Evolutionary conservation across 257 asterid species (phyloP), one percentile per base, ranked within the genome.

Genomic region (Misopates orontium): DNA sequence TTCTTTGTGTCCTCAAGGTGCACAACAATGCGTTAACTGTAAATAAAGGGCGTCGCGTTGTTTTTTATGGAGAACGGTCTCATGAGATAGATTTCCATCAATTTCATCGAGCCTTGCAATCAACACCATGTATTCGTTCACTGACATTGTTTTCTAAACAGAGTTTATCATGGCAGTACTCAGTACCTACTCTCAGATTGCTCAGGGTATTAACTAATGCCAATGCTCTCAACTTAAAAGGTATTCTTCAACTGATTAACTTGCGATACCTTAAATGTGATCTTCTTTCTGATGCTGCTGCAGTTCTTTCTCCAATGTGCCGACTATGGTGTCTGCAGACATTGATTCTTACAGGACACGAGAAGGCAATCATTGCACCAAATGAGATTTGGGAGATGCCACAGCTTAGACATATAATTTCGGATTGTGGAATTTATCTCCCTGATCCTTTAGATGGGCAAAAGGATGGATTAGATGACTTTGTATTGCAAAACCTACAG

Each of bases 301-400:
- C 10, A 39, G 9, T 36, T 60, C 13, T 48, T 48, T 40, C 40
- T 25, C 32, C 20, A 8, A 36, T 36, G 42, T 36, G 42, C 42
- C 42, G 11, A 36, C 10, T 36, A 36, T 60, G 52, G 65, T 17
- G 40, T 39, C 10, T 60, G 19, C 65, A 40, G 20, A 60, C n/a
- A 15, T 8, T 60, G 51, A 20, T 39, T 20, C 32, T 39, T 20
- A 19, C 19, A 18, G 10, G 19, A 17, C 1, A 36, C 8, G 0
- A 2, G 18, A 20, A 2, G 49, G 48, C 16, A 41, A 19, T 32
- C n/a, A n/a, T 40, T 40, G 65, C 65, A 20, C 65, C 65, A 11
- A 4, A 25, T 36, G 45, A 57, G 17, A 28, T 57, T 10, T 57
- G 63, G 42, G 42, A 36, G 42, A 36, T 36, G 42, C 42, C 42